phyloP scores from a whole-genome alignment of 2,329 filamentous ascomycete genomes.

The Colletotrichum sp. region DNA sequence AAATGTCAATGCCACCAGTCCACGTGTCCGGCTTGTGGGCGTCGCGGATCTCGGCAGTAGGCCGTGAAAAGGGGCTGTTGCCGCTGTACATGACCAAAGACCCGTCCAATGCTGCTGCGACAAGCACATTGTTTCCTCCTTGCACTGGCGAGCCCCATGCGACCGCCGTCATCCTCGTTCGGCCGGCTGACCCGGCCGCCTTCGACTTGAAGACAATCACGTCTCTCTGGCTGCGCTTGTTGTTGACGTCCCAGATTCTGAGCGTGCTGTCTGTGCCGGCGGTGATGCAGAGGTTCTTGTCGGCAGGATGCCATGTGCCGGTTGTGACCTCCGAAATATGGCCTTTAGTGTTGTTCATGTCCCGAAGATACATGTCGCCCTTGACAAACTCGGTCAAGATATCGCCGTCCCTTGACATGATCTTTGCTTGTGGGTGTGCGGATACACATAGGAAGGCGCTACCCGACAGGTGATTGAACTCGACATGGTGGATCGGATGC shows the following conservation, averaged over 20 bases:
- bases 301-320: conserved; percentile 88
- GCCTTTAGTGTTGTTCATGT: conserved; percentile 97
- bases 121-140: conserved; percentile 79
- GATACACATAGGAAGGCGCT: conserved; percentile 85
- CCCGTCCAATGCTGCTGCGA: conserved; percentile 86
- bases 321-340: conserved; percentile 92
- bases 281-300: conserved; percentile 85
- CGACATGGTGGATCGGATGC: conserved; percentile 84
- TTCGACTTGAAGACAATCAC: conserved; percentile 96
- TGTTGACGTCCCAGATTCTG: conserved; percentile 96
- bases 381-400: conserved; percentile 89
- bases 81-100: conserved; percentile 92
- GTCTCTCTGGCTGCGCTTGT: conserved; percentile 87
- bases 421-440: conserved; percentile 87
- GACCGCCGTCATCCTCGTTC: conserved; percentile 92
- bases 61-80: conserved; percentile 83
- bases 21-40: conserved; percentile 85
- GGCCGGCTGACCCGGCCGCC: conserved; percentile 84
- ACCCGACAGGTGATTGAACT: conserved; percentile 85
- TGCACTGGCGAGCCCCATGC: conserved; percentile 81
- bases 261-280: conserved; percentile 95
- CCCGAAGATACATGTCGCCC: conserved; percentile 96
- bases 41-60: conserved; percentile 80
- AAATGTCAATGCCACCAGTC: conserved; percentile 92
- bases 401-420: conserved; percentile 89